Evolutionary conservation across 108 stramenopile genomes (phyloP), one percentile per base, ranked within the genome.

Genomic region (Stephanodiscus triporus): DNA sequence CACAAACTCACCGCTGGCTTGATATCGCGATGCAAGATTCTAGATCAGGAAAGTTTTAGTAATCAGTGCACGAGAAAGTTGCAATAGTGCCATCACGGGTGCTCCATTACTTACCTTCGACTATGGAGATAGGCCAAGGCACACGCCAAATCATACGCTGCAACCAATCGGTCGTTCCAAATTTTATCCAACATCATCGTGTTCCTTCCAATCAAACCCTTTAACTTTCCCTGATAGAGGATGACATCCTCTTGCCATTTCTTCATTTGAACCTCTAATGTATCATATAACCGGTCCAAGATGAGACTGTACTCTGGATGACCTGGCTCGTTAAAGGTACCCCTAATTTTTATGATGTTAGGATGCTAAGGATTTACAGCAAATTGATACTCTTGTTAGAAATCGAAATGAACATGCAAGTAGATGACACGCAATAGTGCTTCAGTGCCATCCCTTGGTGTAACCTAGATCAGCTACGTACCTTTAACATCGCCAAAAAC

Each of bases 211-310:
- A 72, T 61, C 19, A 84, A 11, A 17, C 65, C 59, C 70, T 66
- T 73, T 30, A 70, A 72, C 49, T 30, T 75, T 30, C 85, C 86
- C 43, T 64, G 73, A 40, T 63, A 26, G 19, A 69, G 65, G 27
- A 72, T 72, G 0, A 50, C 30, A 10, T 59, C 29, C 5, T 59
- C 32, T 9, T 68, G 63, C 89, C 92, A 90, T 14, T 62, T 50
- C 24, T 77, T 60, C 27, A 89, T 87, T 63, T 83, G 84, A 37
- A 85, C 73, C 49, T 89, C 78, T 56, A 94, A 58, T 17, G 89
- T 94, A 10, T 86, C 88, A 55, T 87, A 88, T 19, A 94, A 75
- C 51, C 91, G 65, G 82, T 94, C 92, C 58, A 92, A 55, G 26
- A 91, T 64, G 37, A 94, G 29, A 59, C 89, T 87, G 32, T 70